phyloP scores from a whole-genome alignment of 2,329 filamentous ascomycete species.

The Sporothrix brasiliensis region DNA sequence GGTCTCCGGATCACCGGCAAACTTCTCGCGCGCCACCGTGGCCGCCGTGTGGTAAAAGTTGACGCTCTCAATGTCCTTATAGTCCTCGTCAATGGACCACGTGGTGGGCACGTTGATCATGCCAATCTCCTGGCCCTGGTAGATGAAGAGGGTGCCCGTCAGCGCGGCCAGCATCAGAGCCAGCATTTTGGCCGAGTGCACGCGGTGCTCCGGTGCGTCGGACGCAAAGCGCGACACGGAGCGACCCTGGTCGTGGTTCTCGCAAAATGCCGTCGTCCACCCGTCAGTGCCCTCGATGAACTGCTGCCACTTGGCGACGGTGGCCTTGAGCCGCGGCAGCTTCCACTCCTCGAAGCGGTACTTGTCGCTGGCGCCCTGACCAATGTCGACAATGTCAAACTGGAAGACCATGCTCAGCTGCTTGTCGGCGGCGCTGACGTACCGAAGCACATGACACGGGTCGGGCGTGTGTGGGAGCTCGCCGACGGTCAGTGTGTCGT shows the following conservation, averaged over 20 bases:
- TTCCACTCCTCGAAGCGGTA: constrained; percentile 57
- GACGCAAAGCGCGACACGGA: constrained; percentile 57
- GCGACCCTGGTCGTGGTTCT: constrained; percentile 66
- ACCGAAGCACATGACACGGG: constrained; percentile 58
- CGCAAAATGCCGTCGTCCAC: constrained; percentile 64
- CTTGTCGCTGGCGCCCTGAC: constrained; percentile 52
- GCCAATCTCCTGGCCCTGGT: constrained; percentile 65
- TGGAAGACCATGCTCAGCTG: constrained; percentile 73
- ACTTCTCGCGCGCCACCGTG: constrained; percentile 36
- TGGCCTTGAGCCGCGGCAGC: constrained; percentile 49
- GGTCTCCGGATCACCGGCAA: constrained; percentile 42
- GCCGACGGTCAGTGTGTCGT: constrained; percentile 70
- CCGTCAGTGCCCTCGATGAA: constrained; percentile 57
- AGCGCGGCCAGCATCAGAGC: constrained; percentile 53
- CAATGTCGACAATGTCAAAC: constrained; percentile 66
- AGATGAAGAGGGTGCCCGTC: constrained; percentile 60
- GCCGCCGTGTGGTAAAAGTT: constrained; percentile 50
- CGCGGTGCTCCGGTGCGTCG: constrained; percentile 49
- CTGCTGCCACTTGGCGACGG: constrained; percentile 54
- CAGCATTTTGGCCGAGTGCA: constrained; percentile 56
- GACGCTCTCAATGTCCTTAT: constrained; percentile 54
- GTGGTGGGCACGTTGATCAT: constrained; percentile 56
- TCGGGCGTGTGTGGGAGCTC: constrained; percentile 68
- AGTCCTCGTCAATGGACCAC: constrained; percentile 52
- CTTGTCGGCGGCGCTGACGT: constrained; percentile 60